Evolutionary conservation across 2,329 filamentous ascomycete genomes (phyloP).

Genomic region (Ophiostoma angusticollis): DNA sequence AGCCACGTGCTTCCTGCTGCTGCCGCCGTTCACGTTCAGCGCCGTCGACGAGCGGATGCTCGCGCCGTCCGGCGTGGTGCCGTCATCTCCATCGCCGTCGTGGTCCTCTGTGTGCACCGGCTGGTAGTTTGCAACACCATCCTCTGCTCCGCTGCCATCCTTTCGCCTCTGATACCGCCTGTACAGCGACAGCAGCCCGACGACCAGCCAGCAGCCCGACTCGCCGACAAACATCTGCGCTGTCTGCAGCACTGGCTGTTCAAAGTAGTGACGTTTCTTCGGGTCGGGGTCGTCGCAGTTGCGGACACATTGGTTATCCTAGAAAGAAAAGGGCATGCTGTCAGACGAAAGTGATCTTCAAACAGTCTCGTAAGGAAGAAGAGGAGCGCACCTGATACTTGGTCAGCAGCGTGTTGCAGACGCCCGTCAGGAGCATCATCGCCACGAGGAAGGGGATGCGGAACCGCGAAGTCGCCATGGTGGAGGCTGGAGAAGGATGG

Average conservation of each 20-base stretch:
- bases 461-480: conserved; percentile 59
- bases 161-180: conserved; percentile 33
- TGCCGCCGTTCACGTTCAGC: conserved; percentile 36
- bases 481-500: conserved; percentile 5
- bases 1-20: background rate
- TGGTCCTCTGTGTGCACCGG: conserved; percentile 40
- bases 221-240: conserved; percentile 98
- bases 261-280: conserved; percentile 59
- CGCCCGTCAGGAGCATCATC: conserved; percentile 94
- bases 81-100: conserved; percentile 33
- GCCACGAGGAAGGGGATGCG: conserved; percentile 74
- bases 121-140: conserved; percentile 59
- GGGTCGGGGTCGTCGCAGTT: conserved; percentile 66
- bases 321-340: background rate
- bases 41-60: conserved; percentile 30
- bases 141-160: conserved; percentile 20
- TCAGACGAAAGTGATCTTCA: background rate
- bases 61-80: conserved; percentile 26
- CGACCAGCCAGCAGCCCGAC: conserved; percentile 88
- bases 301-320: conserved; percentile 95
- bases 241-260: conserved; percentile 93
- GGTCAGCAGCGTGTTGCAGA: conserved; percentile 92
- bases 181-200: conserved; percentile 57
- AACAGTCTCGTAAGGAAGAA: background rate
- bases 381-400: conserved; percentile 68